Conservation (phyloP, 1,139 yeast species). For the Saccharomyces hybrid region DNA sequence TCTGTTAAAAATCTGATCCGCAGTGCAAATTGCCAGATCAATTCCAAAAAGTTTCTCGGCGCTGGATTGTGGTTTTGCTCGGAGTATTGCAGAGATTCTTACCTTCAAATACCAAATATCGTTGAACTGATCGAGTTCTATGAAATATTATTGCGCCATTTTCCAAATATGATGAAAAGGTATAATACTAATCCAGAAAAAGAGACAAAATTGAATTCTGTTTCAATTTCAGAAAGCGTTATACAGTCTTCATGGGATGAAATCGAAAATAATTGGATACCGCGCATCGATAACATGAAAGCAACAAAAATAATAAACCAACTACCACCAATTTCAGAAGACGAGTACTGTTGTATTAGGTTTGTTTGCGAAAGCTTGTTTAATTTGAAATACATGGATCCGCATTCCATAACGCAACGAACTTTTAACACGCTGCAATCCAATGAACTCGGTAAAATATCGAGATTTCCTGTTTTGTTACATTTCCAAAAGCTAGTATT, state of each 20-base stretch:
- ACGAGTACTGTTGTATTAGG: conserved; percentile 37
- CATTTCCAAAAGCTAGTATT: conserved; percentile 46
- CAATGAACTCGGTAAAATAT: conserved; percentile 45
- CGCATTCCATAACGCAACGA: conserved; percentile 4
- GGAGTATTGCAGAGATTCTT: conserved; percentile 37
- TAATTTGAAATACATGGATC: conserved; percentile 12
- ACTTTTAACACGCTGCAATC: conserved; percentile 46
- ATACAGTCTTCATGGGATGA: conserved; percentile 29
- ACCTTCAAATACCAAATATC: conserved; percentile 30
- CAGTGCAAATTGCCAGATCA: not conserved
- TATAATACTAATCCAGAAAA: conserved; percentile 7
- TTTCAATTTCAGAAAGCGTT: conserved; percentile 6
- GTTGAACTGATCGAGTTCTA: conserved; percentile 26
- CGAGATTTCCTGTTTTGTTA: conserved; percentile 44
- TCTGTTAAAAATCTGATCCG: not conserved
- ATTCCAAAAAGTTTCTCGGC: conserved; percentile 25
- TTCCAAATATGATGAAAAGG: conserved; percentile 21
- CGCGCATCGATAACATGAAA: conserved; percentile 24
- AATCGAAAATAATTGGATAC: conserved; percentile 36
- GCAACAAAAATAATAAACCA: conserved; percentile 18
- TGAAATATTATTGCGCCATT: conserved; percentile 31
- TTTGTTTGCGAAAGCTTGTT: conserved; percentile 31
- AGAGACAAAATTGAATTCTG: conserved; percentile 11
- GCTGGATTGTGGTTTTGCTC: conserved; percentile 54
- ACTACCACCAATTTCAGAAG: conserved; percentile 33